These are phyloP conservation scores for Populus hybrid DNA, from an alignment of 441 rosid species.

Conservation along the genomic window DNA sequence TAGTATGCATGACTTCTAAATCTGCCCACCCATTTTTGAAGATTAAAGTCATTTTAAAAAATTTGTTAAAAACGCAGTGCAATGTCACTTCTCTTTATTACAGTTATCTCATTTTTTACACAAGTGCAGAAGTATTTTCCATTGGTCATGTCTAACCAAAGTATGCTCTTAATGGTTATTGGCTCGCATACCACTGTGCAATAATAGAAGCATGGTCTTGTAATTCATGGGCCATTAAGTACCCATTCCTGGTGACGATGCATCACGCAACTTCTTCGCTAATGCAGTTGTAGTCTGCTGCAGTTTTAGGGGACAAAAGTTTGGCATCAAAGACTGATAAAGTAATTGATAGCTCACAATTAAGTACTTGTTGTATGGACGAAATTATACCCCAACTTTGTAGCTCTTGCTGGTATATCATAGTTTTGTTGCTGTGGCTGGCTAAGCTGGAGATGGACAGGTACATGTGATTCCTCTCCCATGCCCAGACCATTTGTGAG, in stretches of 20 bases:
- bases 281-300: constrained; percentile 65
- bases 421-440: constrained; percentile 68
- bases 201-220: constrained; percentile 33
- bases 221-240: constrained; percentile 19
- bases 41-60: not conserved
- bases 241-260: constrained; percentile 20
- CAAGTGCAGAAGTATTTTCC: constrained; percentile 16
- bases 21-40: not conserved
- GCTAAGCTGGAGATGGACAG: constrained; percentile 83
- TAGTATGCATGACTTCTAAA: not conserved
- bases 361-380: constrained; percentile 11
- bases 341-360: constrained; percentile 1
- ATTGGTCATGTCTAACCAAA: constrained; percentile 32
- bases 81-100: constrained; percentile 27
- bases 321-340: constrained; percentile 23
- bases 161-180: constrained; percentile 25
- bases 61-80: constrained; percentile 1
- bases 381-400: constrained; percentile 50
- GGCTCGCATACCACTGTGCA: constrained; percentile 37
- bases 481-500: constrained; percentile 41
- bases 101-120: constrained; percentile 32
- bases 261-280: constrained; percentile 29
- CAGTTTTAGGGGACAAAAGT: constrained; percentile 23
- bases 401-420: constrained; percentile 45
- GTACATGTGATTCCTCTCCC: constrained; percentile 55